phyloP scores from a whole-genome alignment of 371 early-diverging fungal genomes.

The Lichtheimia ramosa region DNA sequence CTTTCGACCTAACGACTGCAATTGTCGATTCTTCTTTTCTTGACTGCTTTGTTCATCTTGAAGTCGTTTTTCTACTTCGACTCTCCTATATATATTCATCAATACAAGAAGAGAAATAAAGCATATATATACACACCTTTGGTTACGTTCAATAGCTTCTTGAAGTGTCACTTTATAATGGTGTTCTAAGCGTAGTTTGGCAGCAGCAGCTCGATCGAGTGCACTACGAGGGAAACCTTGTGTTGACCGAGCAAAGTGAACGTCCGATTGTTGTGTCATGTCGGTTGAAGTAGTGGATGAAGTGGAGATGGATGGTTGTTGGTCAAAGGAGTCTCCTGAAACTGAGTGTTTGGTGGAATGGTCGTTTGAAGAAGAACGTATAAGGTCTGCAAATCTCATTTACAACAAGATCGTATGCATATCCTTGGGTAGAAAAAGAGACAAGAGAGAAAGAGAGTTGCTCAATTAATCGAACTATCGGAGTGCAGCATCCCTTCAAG shows the following conservation, averaged over 20 bases:
- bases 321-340: too few species aligned
- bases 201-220: slow-evolving; percentile 83
- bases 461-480: too few species aligned
- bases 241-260: slow-evolving; percentile 53
- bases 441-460: too few species aligned
- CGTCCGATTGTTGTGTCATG: slow-evolving; percentile 11
- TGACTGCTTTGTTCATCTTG: slow-evolving; percentile 76
- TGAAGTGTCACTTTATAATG: slow-evolving; percentile 85
- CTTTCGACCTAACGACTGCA: slow-evolving; percentile 76
- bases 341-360: too few species aligned
- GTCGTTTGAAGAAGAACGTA: too few species aligned
- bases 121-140: slow-evolving; percentile 57
- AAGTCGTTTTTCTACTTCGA: slow-evolving; percentile 78
- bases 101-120: too few species aligned
- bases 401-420: too few species aligned
- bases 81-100: slow-evolving; percentile 58
- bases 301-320: not conserved
- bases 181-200: slow-evolving; percentile 84
- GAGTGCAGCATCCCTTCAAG: too few species aligned
- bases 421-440: too few species aligned
- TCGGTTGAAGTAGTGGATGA: slow-evolving; percentile 1
- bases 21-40: slow-evolving; percentile 84
- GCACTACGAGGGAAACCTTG: slow-evolving; percentile 74
- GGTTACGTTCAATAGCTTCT: slow-evolving; percentile 88
- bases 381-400: too few species aligned